These are phyloP conservation scores for Coemansia sp. DNA, from an alignment of 192 early-diverging fungal species.

Conservation along the genomic window DNA sequence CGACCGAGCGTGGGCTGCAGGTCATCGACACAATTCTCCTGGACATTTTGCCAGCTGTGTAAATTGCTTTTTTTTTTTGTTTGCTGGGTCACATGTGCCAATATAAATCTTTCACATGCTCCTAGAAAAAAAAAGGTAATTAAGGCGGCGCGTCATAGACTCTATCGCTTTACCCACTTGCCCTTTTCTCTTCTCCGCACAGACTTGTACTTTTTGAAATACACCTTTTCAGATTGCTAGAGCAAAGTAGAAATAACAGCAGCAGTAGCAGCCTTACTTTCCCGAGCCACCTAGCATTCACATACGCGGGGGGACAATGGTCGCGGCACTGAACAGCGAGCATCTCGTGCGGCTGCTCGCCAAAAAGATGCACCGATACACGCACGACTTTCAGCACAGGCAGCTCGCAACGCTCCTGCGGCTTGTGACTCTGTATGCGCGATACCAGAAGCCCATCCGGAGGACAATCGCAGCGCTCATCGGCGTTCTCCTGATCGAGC, in stretches of 20 bases:
- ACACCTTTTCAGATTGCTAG: too few species aligned
- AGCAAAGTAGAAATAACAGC: too few species aligned
- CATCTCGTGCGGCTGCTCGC: conserved; percentile 30
- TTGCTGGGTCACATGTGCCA: neutral
- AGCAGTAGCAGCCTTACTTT: too few species aligned
- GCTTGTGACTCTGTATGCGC: conserved; percentile 30
- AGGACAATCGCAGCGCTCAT: conserved; percentile 32
- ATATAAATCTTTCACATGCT: neutral
- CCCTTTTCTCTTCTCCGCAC: neutral
- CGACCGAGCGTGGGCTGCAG: conserved; percentile 32
- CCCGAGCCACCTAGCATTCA: too few species aligned
- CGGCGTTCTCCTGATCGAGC: conserved; percentile 24
- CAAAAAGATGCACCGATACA: conserved; percentile 24
- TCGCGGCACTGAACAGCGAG: conserved; percentile 32
- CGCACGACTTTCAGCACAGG: conserved; percentile 26
- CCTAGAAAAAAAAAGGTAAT: neutral
- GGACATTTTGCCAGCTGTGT: conserved; percentile 11
- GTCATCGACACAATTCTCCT: conserved; percentile 40
- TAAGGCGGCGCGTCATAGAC: neutral
- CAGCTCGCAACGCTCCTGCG: conserved; percentile 32
- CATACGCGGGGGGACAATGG: too few species aligned
- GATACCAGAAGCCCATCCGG: conserved; percentile 35
- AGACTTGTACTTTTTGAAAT: too few species aligned
- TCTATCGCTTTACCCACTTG: too few species aligned
- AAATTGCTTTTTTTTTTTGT: conserved; percentile 6